phyloP scores from a whole-genome alignment of 208 protist genomes.

The Leishmania aethiopica region DNA sequence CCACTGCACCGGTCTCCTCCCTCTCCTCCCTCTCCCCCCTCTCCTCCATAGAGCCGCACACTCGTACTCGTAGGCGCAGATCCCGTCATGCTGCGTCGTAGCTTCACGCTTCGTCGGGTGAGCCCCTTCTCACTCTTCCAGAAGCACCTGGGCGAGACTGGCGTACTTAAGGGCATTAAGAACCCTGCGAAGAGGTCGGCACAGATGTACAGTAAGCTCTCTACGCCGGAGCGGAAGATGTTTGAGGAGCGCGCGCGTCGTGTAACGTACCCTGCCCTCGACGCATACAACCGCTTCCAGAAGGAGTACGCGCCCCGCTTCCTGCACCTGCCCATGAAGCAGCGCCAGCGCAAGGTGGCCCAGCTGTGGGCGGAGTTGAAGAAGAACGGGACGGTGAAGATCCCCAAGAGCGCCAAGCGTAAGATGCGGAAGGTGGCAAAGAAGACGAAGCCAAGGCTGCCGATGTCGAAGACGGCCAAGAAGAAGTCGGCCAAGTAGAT shows the following conservation, averaged over 20 bases:
- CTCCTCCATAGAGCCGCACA: background rate
- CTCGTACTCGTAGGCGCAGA: background rate
- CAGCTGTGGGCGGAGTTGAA: conserved; percentile 71
- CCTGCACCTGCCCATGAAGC: conserved; percentile 50
- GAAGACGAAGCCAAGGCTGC: conserved; percentile 6
- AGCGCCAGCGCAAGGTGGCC: conserved; percentile 70
- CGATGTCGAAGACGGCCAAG: background rate
- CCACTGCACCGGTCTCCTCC: background rate
- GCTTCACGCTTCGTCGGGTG: conserved; percentile 37
- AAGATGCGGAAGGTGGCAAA: conserved; percentile 30
- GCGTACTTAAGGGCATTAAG: conserved; percentile 31
- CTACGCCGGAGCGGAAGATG: conserved; percentile 34
- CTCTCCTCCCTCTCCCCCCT: background rate
- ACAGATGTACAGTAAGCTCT: conserved; percentile 55
- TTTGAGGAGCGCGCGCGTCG: conserved; percentile 45
- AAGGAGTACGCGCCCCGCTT: conserved; percentile 57
- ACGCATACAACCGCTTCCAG: conserved; percentile 80
- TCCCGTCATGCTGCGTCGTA: conserved; percentile 47
- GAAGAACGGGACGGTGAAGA: conserved; percentile 39
- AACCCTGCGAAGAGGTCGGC: conserved; percentile 21
- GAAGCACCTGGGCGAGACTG: conserved; percentile 45
- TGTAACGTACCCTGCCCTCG: conserved; percentile 58
- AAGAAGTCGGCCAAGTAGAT: background rate
- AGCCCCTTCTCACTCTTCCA: conserved; percentile 73
- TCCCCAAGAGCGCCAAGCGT: conserved; percentile 28